phyloP scores from a whole-genome alignment of 305 asterid genomes.

The Fraxinus sp. region DNA sequence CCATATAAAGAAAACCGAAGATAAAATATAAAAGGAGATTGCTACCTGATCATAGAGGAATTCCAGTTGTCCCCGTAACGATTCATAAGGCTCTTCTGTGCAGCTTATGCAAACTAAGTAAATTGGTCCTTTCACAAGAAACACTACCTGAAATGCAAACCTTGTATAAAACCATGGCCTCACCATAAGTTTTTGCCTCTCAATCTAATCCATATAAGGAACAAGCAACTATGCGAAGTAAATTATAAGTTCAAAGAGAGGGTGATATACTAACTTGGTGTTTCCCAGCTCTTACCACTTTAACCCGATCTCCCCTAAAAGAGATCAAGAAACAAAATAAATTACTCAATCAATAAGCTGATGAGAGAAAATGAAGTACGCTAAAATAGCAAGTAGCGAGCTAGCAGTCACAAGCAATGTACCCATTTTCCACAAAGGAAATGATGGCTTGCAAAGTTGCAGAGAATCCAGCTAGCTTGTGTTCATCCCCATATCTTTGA shows the following conservation, averaged over 20 bases:
- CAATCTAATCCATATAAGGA: not conserved
- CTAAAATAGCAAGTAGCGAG: not conserved
- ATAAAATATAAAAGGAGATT: slow-evolving; percentile 8
- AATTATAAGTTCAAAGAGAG: not conserved
- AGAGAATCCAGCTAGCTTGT: slow-evolving; percentile 97
- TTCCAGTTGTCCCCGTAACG: slow-evolving; percentile 87
- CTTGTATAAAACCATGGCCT: not conserved
- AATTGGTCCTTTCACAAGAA: slow-evolving; percentile 97
- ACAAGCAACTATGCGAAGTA: not conserved
- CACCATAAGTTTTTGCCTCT: not conserved
- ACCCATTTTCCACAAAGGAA: slow-evolving; percentile 98
- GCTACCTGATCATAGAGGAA: slow-evolving; percentile 91
- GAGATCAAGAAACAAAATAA: slow-evolving; percentile 25
- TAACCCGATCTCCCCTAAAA: slow-evolving; percentile 90
- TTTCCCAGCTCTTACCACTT: slow-evolving; percentile 91
- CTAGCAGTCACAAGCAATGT: slow-evolving; percentile 28
- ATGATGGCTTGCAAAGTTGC: slow-evolving; percentile 98
- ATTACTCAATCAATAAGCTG: slow-evolving; percentile 17
- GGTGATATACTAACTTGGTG: slow-evolving; percentile 68
- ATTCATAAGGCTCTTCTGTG: slow-evolving; percentile 92
- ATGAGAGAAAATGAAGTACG: slow-evolving; percentile 5
- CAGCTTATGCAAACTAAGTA: slow-evolving; percentile 98
- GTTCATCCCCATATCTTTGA: slow-evolving; percentile 92
- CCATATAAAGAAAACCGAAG: not conserved
- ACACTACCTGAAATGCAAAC: slow-evolving; percentile 63